Percentiles rank a stretch among this genome's conserved stretches.
phyloP scores from a whole-genome alignment of 2,329 filamentous ascomycete species.

The Xylariaceae sp. region DNA sequence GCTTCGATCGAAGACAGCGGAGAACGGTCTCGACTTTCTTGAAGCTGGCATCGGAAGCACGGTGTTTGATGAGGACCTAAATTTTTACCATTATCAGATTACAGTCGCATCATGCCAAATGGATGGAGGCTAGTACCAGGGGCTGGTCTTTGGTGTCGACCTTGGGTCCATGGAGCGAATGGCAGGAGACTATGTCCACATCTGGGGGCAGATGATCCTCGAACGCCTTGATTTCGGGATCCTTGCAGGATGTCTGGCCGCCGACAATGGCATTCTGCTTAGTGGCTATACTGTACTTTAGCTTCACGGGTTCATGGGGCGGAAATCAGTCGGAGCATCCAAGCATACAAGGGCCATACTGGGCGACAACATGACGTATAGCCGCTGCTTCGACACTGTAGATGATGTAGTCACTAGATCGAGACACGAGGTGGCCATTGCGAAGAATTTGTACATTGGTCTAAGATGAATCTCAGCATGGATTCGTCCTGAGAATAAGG shows the following conservation, averaged over 20 bases:
- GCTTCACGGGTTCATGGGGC: neutral
- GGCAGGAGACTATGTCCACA: slow-evolving; percentile 90
- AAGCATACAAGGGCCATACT: slow-evolving; percentile 84
- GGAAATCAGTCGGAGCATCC: slow-evolving; percentile 16
- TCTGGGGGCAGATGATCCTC: slow-evolving; percentile 81
- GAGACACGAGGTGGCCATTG: slow-evolving; percentile 93
- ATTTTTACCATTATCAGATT: neutral
- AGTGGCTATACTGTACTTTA: slow-evolving; percentile 57
- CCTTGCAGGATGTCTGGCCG: slow-evolving; percentile 97
- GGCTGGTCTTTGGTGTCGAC: slow-evolving; percentile 87
- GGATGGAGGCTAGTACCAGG: slow-evolving; percentile 52
- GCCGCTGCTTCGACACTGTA: slow-evolving; percentile 95
- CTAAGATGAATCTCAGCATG: slow-evolving; percentile 58
- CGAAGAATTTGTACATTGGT: slow-evolving; percentile 79
- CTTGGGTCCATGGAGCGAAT: slow-evolving; percentile 90
- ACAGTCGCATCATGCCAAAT: neutral
- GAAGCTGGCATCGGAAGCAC: slow-evolving; percentile 71
- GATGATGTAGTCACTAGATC: slow-evolving; percentile 96
- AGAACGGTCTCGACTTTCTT: slow-evolving; percentile 75
- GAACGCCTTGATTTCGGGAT: slow-evolving; percentile 90
- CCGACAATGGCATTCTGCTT: slow-evolving; percentile 94
- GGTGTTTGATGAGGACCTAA: slow-evolving; percentile 81
- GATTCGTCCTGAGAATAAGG: slow-evolving; percentile 30
- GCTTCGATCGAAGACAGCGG: slow-evolving; percentile 75
- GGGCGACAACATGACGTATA: slow-evolving; percentile 79